Evolutionary conservation across 2,329 filamentous ascomycete genomes (phyloP), one percentile per base, ranked within the genome.

Genomic region (Atkinsonella texensis): DNA sequence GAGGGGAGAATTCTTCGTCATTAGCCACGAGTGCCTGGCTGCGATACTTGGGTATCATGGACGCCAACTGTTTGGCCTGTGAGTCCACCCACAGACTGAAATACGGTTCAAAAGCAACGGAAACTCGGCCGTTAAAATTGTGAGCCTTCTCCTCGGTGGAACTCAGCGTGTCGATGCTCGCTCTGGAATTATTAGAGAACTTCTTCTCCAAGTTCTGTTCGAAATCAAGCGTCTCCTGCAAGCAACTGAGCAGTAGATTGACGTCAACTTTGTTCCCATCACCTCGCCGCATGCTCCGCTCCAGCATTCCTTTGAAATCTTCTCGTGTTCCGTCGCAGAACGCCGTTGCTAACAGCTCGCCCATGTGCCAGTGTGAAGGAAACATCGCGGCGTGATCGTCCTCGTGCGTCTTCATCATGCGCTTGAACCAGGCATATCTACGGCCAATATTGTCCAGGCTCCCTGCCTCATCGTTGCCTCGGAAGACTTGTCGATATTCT

Each of bases 271-370:
- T 86, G 66, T 81, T 84, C 2, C 87, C 88, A 53, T 89, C 86
- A 1, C 78, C 72, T 56, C 82, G 81, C 53, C 90, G 81, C 77
- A 93, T 91, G 56, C 88, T 91, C 58, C 84, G 83, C 63, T 95
- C 89, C 53, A 98, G 68, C 46, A 97, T 96, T 6, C 83, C 85
- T 68, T 90, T 95, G 73, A 94, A 97, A 65, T 98, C 93, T 53
- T 98, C 91, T 53, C 89, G 77, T 2, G 93, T 98, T 42, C 89
- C 89, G 63, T 98, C 93, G 63, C 93, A 98, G 66, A 96, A 98
- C 0, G 89, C 81, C 65, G 90, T 90, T 23, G 90, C 87, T 46
- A 98, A 75, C 58, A 87, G 82, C 69, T 98, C 93, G 63, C 89
- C 87, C 42, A 95, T 90, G 53, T 84, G 84, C 93, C 93, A 98